Conservation (phyloP, 1,284 basidiomycete genomes). For the Ceratobasidium sp. region DNA sequence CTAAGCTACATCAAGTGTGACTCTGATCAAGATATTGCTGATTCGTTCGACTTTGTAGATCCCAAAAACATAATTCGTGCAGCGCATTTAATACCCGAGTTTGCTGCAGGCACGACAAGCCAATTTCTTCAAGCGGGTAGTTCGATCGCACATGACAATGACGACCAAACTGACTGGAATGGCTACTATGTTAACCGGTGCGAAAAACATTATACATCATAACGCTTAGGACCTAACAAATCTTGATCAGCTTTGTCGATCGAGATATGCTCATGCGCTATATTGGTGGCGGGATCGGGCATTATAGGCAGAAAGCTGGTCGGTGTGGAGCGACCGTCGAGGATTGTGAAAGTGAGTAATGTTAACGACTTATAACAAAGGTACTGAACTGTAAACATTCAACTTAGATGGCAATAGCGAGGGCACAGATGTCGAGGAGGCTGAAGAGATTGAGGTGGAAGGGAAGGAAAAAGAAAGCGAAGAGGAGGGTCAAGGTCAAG, state of each 20-base stretch:
- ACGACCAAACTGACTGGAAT: conserved; percentile 40
- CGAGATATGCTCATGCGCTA: conserved; percentile 48
- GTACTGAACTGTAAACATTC: too few species aligned
- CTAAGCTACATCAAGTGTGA: not conserved
- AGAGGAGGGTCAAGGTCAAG: too few species aligned
- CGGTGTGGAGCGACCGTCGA: too few species aligned
- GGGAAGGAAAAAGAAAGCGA: too few species aligned
- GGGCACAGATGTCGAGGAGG: too few species aligned
- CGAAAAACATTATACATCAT: not conserved
- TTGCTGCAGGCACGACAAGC: not conserved
- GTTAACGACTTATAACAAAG: too few species aligned
- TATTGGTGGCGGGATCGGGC: conserved; percentile 46
- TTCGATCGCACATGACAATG: not conserved
- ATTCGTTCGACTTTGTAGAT: conserved; percentile 39
- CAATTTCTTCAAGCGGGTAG: not conserved
- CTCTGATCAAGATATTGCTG: not conserved
- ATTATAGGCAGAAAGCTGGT: conserved; percentile 23
- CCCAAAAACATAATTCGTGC: conserved; percentile 14
- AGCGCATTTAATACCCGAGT: conserved; percentile 4
- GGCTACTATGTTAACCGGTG: conserved; percentile 45
- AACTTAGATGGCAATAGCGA: too few species aligned
- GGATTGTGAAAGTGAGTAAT: too few species aligned
- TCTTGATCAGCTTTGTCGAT: conserved; percentile 46
- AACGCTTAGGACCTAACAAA: too few species aligned
- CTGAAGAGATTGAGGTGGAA: too few species aligned